Percentiles rank a stretch among this genome's conserved stretches.
Conservation (phyloP, 2,329 filamentous ascomycete species). For the Mollisiaceae sp. region DNA sequence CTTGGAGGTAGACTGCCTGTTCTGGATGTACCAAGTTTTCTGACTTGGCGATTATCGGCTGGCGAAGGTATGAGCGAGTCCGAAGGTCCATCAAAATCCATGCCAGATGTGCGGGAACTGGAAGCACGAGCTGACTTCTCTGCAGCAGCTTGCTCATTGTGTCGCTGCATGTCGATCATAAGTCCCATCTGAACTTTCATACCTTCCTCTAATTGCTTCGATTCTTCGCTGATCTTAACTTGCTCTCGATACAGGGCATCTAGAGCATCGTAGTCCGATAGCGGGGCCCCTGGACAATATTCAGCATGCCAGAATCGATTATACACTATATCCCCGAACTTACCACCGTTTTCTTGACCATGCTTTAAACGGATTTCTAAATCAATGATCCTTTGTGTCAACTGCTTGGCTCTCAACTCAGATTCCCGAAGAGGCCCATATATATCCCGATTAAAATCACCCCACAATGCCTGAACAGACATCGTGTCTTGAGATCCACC, state of each 20-base stretch:
- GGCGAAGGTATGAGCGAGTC: constrained; percentile 42
- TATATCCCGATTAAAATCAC: constrained; percentile 3
- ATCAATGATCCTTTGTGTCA: constrained; percentile 29
- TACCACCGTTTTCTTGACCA: constrained; percentile 21
- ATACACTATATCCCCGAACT: constrained; percentile 13
- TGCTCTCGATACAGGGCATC: constrained; percentile 39
- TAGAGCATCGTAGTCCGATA: constrained; percentile 35
- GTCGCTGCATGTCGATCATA: constrained; percentile 30
- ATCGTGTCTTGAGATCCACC: constrained; percentile 22
- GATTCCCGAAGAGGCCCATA: constrained; percentile 3
- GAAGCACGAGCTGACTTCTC: constrained; percentile 32
- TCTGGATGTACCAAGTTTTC: constrained; percentile 37
- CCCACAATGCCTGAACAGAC: constrained; percentile 21
- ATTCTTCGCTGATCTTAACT: constrained; percentile 39
- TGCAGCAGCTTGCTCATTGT: constrained; percentile 34
- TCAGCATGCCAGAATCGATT: constrained; percentile 15
- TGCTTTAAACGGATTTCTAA: constrained; percentile 26
- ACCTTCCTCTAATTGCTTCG: constrained; percentile 26
- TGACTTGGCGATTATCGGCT: constrained; percentile 37
- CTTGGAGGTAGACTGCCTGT: constrained; percentile 41
- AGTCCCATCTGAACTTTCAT: constrained; percentile 28
- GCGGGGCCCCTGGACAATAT: constrained; percentile 29
- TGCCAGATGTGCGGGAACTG: constrained; percentile 31
- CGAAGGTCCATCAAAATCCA: constrained; percentile 40
- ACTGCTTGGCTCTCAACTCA: constrained; percentile 24